Conservation (phyloP, 805 yeast species). For the Wickerhamiella azyma region DNA sequence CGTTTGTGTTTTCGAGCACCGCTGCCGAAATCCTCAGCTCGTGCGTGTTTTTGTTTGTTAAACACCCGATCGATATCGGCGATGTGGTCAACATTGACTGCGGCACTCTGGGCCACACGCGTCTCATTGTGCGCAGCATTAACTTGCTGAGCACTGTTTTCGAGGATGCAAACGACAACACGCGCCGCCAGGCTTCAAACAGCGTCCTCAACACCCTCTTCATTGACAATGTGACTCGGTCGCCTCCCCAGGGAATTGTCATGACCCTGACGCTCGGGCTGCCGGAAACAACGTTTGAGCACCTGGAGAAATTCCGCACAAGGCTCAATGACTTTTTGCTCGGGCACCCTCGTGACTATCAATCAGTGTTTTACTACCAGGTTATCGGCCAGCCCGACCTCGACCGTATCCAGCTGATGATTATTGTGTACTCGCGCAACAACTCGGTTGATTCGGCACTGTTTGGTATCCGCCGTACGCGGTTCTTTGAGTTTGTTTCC, state of each 20-base stretch:
- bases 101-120: slow-evolving; percentile 14
- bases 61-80: slow-evolving; percentile 32
- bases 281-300: slow-evolving; percentile 27
- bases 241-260: slow-evolving; percentile 22
- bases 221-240: slow-evolving; percentile 28
- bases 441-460: slow-evolving; percentile 24
- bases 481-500: slow-evolving; percentile 21
- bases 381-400: slow-evolving; percentile 25
- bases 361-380: slow-evolving; percentile 24
- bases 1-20: slow-evolving; percentile 28
- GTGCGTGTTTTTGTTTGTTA: slow-evolving; percentile 29
- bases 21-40: slow-evolving; percentile 29
- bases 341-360: slow-evolving; percentile 26
- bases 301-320: slow-evolving; percentile 23
- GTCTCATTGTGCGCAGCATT: slow-evolving; percentile 24
- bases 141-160: slow-evolving; percentile 28
- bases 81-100: slow-evolving; percentile 25
- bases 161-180: slow-evolving; percentile 18
- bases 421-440: slow-evolving; percentile 22
- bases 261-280: slow-evolving; percentile 23
- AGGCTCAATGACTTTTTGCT: slow-evolving; percentile 22
- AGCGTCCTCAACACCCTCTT: slow-evolving; percentile 26
- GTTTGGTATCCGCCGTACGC: slow-evolving; percentile 23
- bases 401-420: slow-evolving; percentile 22
- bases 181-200: slow-evolving; percentile 28